Evolutionary conservation across 2,329 filamentous ascomycete species (phyloP).

Genomic region (Fusarium compactum): DNA sequence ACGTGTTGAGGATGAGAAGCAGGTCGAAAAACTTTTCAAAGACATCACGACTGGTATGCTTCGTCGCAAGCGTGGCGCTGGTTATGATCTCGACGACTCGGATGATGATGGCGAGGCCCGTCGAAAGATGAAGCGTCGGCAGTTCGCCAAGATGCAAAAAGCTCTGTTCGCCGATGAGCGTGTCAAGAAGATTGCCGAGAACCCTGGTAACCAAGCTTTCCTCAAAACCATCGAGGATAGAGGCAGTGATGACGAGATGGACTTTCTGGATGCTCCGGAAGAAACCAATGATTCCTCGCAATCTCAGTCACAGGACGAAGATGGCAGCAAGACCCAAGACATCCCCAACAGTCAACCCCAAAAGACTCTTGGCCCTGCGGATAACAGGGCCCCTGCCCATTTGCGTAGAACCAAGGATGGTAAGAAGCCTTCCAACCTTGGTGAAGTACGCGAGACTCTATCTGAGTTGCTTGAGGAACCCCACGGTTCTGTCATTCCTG

Average conservation of each 20-base stretch:
- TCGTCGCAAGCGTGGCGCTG: conserved; percentile 83
- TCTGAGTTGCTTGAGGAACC: conserved; percentile 85
- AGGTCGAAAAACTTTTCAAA: conserved; percentile 90
- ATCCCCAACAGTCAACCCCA: conserved; percentile 66
- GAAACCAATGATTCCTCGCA: conserved; percentile 51
- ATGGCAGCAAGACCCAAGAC: conserved; percentile 49
- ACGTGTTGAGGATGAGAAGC: conserved; percentile 83
- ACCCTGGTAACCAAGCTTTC: conserved; percentile 91
- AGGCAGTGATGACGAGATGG: conserved; percentile 79
- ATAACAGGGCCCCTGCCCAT: conserved; percentile 68
- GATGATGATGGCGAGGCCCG: conserved; percentile 86
- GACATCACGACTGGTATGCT: conserved; percentile 92
- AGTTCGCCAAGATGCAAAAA: conserved; percentile 92
- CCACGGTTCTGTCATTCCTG: conserved; percentile 62
- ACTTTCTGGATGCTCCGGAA: conserved; percentile 72
- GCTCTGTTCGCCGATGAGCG: conserved; percentile 89
- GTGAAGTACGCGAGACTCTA: conserved; percentile 85
- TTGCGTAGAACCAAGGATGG: conserved; percentile 71
- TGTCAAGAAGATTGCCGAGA: conserved; percentile 88
- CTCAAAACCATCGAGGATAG: conserved; percentile 89
- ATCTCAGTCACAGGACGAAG: conserved; percentile 51
- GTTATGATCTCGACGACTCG: conserved; percentile 88
- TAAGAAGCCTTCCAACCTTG: conserved; percentile 78
- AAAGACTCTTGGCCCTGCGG: conserved; percentile 54
- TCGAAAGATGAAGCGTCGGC: conserved; percentile 83